Percentiles rank a stretch among this genome's conserved stretches.
Conservation (phyloP, 148 eudicot species). For the Talinum fruticosum region DNA sequence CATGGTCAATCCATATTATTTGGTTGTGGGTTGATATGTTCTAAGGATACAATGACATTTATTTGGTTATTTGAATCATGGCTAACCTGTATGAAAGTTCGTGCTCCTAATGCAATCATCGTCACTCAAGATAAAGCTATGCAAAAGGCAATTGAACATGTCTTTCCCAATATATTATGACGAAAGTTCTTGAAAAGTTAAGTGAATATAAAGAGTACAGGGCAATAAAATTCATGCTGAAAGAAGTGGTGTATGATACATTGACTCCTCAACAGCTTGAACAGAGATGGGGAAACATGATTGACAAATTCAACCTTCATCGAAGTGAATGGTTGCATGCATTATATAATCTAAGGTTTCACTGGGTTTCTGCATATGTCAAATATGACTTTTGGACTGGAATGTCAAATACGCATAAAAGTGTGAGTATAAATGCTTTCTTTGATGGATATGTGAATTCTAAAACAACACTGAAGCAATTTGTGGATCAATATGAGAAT, state of each 20-base stretch:
- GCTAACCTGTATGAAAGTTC: not conserved
- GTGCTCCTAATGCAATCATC: not conserved
- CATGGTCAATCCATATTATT: slow-evolving; percentile 7
- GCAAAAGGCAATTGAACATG: no score
- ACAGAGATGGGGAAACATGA: no score
- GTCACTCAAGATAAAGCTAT: not conserved
- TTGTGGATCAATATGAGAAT: no score
- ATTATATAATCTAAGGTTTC: not conserved
- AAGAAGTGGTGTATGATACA: not conserved
- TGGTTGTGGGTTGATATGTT: not conserved
- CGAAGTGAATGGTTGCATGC: no score
- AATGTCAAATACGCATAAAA: slow-evolving; percentile 9
- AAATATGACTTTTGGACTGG: not conserved
- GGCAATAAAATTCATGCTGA: not conserved
- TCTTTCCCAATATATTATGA: not conserved
- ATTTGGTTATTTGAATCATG: slow-evolving; percentile 7
- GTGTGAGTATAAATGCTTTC: slow-evolving; percentile 5
- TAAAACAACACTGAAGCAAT: no score
- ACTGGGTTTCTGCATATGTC: not conserved
- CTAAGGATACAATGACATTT: not conserved
- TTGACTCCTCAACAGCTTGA: not conserved
- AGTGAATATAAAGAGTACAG: not conserved
- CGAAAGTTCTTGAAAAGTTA: not conserved
- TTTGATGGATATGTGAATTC: slow-evolving; percentile 6
- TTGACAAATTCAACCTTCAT: not conserved